These are phyloP conservation scores for Paecilomyces sp. DNA, from an alignment of 2,329 filamentous ascomycete species.

Conservation along the genomic window DNA sequence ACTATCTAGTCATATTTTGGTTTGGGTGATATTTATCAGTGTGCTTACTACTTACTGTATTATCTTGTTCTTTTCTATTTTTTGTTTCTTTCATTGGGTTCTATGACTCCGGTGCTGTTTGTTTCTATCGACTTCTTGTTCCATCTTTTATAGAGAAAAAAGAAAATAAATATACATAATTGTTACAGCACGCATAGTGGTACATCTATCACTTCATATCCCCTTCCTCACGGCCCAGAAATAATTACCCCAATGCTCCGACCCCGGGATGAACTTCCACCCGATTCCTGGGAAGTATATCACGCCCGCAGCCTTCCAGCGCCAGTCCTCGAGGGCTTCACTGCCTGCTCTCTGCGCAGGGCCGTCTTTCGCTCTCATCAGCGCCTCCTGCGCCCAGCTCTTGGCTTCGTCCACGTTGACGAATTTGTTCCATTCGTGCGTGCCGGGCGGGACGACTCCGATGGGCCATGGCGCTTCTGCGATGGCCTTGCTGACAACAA, in stretches of 20 bases:
- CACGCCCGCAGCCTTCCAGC: conserved; percentile 70
- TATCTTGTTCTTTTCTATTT: no score
- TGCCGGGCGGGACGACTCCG: conserved; percentile 81
- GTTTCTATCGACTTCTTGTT: no score
- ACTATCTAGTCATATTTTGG: no score
- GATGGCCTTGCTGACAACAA: conserved; percentile 84
- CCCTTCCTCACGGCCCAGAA: conserved; percentile 76
- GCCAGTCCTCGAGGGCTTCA: conserved; percentile 24
- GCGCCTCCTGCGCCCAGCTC: conserved; percentile 32
- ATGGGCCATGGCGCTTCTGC: conserved; percentile 68
- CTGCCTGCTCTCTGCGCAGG: conserved; percentile 15
- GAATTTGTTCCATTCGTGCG: conserved; percentile 95
- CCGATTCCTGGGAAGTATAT: conserved; percentile 85
- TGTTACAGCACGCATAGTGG: not conserved
- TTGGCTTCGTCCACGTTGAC: conserved; percentile 70
- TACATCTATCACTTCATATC: conserved; percentile 8
- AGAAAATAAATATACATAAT: not conserved
- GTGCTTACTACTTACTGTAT: no score
- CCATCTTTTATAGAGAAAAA: not conserved
- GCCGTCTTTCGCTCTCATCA: conserved; percentile 44
- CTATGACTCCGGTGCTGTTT: no score
- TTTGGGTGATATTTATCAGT: no score
- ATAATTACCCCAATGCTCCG: conserved; percentile 88
- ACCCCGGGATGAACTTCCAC: conserved; percentile 75
- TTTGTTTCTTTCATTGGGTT: no score